These are phyloP conservation scores for Pseudonitzschia multiseries DNA, from an alignment of 108 stramenopile genomes.

Conservation along the genomic window DNA sequence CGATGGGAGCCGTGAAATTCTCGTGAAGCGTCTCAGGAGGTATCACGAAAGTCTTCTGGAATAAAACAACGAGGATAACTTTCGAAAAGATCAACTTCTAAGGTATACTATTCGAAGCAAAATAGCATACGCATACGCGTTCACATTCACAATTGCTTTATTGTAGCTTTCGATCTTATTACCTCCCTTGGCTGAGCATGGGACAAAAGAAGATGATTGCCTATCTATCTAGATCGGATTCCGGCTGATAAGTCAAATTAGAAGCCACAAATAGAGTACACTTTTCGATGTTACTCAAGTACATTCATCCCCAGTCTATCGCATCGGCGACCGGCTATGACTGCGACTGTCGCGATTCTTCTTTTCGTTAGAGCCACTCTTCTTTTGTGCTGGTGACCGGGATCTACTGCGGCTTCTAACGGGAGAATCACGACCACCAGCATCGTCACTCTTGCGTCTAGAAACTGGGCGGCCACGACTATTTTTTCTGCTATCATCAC, in stretches of 20 bases:
- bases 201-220: too few species aligned
- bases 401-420: neutral
- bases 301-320: neutral
- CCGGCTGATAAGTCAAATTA: neutral
- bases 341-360: neutral
- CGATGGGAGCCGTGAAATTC: conserved; percentile 11
- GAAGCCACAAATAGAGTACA: neutral
- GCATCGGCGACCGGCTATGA: neutral
- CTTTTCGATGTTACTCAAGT: neutral
- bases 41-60: neutral
- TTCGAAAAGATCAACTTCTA: too few species aligned
- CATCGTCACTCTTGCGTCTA: neutral
- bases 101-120: too few species aligned
- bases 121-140: too few species aligned
- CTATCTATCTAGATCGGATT: too few species aligned
- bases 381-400: neutral
- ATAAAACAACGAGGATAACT: too few species aligned
- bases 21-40: neutral
- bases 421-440: neutral
- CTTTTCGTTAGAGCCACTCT: neutral
- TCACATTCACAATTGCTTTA: too few species aligned
- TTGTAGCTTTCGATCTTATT: too few species aligned
- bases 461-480: neutral
- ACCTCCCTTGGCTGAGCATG: too few species aligned
- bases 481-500: neutral